Conservation (phyloP, 1,284 basidiomycete genomes). For the Boletus sp. region DNA sequence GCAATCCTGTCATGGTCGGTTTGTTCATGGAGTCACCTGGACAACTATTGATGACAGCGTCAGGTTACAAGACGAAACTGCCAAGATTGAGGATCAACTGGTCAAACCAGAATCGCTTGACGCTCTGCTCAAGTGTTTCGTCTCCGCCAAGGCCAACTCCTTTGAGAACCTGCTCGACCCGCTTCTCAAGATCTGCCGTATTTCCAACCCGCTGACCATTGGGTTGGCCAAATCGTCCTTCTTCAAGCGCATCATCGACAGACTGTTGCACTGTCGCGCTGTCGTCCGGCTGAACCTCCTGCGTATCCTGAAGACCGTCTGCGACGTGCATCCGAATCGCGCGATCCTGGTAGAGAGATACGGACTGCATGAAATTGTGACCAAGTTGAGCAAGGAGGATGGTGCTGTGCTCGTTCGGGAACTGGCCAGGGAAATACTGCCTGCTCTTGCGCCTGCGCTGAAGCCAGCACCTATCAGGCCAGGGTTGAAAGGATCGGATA, state of each 20-base stretch:
- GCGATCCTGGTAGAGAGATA: conserved; percentile 76
- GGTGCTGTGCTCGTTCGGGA: conserved; percentile 88
- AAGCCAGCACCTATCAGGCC: conserved; percentile 43
- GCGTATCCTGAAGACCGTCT: conserved; percentile 79
- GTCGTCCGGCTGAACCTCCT: conserved; percentile 89
- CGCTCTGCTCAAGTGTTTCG: conserved; percentile 78
- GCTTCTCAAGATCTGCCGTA: conserved; percentile 82
- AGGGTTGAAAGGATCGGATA: conserved; percentile 35
- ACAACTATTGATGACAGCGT: conserved; percentile 5
- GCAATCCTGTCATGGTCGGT: conserved; percentile 84
- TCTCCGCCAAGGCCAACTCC: conserved; percentile 83
- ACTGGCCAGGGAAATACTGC: conserved; percentile 78
- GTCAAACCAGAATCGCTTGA: conserved; percentile 68
- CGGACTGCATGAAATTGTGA: conserved; percentile 74
- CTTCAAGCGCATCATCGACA: conserved; percentile 83
- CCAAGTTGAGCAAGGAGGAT: conserved; percentile 75
- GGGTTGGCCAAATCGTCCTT: conserved; percentile 80
- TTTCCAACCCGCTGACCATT: conserved; percentile 73
- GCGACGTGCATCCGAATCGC: conserved; percentile 86
- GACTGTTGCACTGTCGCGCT: conserved; percentile 78
- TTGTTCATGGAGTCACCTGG: background rate
- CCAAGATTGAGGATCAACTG: conserved; percentile 87
- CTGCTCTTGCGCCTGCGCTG: conserved; percentile 64
- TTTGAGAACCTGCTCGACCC: conserved; percentile 96
- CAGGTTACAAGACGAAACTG: conserved; percentile 93